These are phyloP conservation scores for Curvularia sp. DNA, from an alignment of 2,329 filamentous ascomycete species.

Conservation along the genomic window DNA sequence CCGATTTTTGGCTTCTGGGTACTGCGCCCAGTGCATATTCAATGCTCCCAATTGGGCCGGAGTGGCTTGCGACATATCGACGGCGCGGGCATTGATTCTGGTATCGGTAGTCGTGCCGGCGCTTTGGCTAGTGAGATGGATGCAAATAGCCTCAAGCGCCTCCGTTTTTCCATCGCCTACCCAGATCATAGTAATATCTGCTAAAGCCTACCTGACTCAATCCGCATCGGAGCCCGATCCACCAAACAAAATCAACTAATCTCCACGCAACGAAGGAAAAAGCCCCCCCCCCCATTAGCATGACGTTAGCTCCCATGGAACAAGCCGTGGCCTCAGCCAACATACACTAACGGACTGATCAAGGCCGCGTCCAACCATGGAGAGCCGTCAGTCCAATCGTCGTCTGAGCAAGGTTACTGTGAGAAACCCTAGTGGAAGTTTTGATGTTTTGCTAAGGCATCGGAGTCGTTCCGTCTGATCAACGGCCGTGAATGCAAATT, in stretches of 20 bases:
- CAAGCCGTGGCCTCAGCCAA: constrained; percentile 2
- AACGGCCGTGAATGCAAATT: constrained; percentile 4
- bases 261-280: constrained; percentile 1
- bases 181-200: constrained; percentile 2
- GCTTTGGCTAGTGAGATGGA: neutral
- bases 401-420: constrained; percentile 9
- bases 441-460: neutral
- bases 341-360: constrained; percentile 2
- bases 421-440: neutral
- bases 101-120: constrained; percentile 18
- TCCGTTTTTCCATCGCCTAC: constrained; percentile 1
- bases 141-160: neutral
- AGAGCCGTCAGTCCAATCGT: constrained; percentile 1
- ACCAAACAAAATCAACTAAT: constrained; percentile 4
- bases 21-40: constrained; percentile 4
- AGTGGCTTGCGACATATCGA: constrained; percentile 4
- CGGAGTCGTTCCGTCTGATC: constrained; percentile 17
- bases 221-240: neutral
- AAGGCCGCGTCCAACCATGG: constrained; percentile 4
- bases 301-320: constrained; percentile 1
- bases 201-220: constrained; percentile 1
- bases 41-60: neutral
- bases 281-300: neutral
- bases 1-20: neutral
- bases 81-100: constrained; percentile 17